Percentiles rank a stretch among this genome's conserved stretches.
Conservation (phyloP, 148 eudicot species). For the Tetragonia tetragonoides region DNA sequence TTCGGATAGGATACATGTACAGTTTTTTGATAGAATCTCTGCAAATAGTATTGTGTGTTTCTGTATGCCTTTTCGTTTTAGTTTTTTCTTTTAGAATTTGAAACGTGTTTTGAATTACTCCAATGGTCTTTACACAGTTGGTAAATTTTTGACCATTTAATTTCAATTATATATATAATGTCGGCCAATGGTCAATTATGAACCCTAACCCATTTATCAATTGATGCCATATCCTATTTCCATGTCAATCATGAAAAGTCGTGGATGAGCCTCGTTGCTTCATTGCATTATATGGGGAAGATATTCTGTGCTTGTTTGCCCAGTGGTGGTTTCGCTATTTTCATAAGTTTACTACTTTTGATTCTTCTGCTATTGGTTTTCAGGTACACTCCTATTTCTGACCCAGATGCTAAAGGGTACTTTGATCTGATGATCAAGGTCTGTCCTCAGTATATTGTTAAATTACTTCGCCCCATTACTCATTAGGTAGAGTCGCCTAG, state of each 20-base stretch:
- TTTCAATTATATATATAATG: neutral
- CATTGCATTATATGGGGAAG: neutral
- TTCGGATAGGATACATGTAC: neutral
- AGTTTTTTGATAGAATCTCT: neutral
- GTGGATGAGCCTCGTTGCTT: neutral
- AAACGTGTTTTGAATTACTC: neutral
- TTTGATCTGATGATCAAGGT: constrained; percentile 97
- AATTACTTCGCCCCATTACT: neutral
- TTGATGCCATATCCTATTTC: neutral
- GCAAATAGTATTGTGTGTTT: neutral
- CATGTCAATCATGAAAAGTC: neutral
- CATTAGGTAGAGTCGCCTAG: neutral
- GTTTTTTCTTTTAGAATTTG: neutral
- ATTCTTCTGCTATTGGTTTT: constrained; percentile 20
- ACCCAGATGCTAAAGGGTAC: constrained; percentile 84
- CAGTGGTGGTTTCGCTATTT: neutral
- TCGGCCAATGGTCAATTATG: neutral
- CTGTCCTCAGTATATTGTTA: constrained; percentile 11
- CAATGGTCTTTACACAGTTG: no score
- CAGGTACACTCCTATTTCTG: constrained; percentile 97
- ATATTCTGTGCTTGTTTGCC: neutral
- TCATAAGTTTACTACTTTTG: neutral
- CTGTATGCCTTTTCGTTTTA: neutral
- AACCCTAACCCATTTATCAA: neutral
- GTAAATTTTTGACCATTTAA: neutral